Base-by-base conservation (phyloP, 1,139 yeast genomes). In the Candida pseudoviswanathii region DNA sequence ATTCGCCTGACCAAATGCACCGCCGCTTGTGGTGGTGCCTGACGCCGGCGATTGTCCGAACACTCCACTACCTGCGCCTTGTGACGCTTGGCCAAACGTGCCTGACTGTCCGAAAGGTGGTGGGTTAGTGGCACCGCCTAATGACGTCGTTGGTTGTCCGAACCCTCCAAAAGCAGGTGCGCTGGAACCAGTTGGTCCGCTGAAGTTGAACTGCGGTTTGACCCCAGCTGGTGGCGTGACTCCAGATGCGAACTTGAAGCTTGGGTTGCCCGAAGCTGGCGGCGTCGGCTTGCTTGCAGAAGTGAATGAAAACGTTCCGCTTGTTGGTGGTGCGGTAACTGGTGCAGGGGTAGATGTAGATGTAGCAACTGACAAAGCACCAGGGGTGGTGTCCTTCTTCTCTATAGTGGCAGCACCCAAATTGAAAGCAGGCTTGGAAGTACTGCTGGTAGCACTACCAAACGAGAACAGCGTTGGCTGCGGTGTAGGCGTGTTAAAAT, bases 191-290 rank as follows among this genome's bases (percentile, higher is more conserved):
- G 48, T 5, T 22, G 47, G 27, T 33, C 47, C 47, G 3, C 51
- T 49, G 37, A 51, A 51, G 41, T 42, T 51, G 30, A 46, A 40
- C n/a, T 22, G 40, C 6, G 45, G 38, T 21, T 39, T 39, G 25
- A 44, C 30, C 7, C 16, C 39, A 11, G 53, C 39, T 16, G 50
- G 43, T 22, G 54, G 52, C 3, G 48, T 46, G 4, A 51, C 46
- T 7, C 58, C 58, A 21, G 54, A 44, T 16, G 58, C 58, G 48
- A 55, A 55, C 39, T 51, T 45, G 34, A 55, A 55, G 5, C 41
- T 41, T n/a, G 47, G 43, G 33, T 45, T 51, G 21, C 44, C 22
- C 26, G 44, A 26, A 5, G 42, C 10, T 25, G 51, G 10, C 4
- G 50, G 43, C 3, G 43, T 30, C 9, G 41, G 41, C 6, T 37